Conservation (phyloP, 176 grass and related monocot genomes). For the Areca catechu region DNA sequence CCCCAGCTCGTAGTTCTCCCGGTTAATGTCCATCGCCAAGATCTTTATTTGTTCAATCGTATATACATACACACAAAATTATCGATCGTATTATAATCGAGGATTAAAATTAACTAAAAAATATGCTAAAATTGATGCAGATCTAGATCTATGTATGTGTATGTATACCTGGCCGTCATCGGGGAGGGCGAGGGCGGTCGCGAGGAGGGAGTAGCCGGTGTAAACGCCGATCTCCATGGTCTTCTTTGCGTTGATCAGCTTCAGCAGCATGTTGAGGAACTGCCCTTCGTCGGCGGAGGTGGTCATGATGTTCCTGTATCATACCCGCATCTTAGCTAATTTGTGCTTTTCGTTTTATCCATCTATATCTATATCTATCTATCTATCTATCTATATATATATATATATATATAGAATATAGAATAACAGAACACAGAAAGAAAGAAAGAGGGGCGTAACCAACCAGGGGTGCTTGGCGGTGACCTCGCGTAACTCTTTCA, state of each 20-base stretch:
- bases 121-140: no score
- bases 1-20: constrained; percentile 87
- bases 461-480: constrained; percentile 9
- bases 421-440: no score
- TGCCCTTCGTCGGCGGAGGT: constrained; percentile 81
- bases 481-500: constrained; percentile 18
- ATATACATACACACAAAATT: no score
- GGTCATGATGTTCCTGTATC: constrained; percentile 74
- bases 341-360: no score
- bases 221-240: constrained; percentile 99
- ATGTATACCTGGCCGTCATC: constrained; percentile 67
- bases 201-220: constrained; percentile 95
- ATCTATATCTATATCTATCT: no score
- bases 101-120: no score
- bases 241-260: constrained; percentile 89
- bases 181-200: constrained; percentile 81
- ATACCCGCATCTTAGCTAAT: no score
- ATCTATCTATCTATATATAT: no score
- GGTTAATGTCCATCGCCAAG: constrained; percentile 97
- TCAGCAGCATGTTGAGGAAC: constrained; percentile 78
- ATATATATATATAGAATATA: no score
- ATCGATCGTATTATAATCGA: no score
- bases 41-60: constrained; percentile 25
- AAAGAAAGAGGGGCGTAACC: no score
- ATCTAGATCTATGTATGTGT: no score